Evolutionary conservation across 371 early-diverging fungal species (phyloP).

Genomic region (Mucor piriformis): DNA sequence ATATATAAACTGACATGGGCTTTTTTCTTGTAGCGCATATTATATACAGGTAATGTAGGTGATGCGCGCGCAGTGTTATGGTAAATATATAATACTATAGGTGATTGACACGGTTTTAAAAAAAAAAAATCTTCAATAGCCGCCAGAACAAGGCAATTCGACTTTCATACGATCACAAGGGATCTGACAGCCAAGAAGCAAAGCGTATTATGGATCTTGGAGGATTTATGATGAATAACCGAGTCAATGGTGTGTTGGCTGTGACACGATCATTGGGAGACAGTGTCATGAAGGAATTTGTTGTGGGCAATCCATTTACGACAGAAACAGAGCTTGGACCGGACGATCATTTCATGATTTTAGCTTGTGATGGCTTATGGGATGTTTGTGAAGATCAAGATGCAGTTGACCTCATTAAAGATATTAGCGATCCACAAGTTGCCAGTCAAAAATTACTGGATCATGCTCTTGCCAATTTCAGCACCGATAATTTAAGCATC

Average conservation of each 20-base stretch:
- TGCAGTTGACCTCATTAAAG: conserved; percentile 87
- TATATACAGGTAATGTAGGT: conserved; percentile 95
- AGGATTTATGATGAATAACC: conserved; percentile 95
- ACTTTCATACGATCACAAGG: conserved; percentile 97
- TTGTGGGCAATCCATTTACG: conserved; percentile 94
- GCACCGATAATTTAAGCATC: conserved; percentile 92
- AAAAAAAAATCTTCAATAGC: conserved; percentile 35
- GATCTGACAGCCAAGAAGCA: conserved; percentile 86
- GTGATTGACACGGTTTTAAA: not conserved
- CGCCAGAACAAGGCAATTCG: conserved; percentile 85
- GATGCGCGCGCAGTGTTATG: conserved; percentile 94
- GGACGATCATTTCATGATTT: conserved; percentile 81
- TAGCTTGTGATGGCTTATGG: conserved; percentile 99
- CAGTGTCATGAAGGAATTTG: conserved; percentile 92
- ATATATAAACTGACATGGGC: too few species aligned
- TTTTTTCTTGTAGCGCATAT: conserved; percentile 65
- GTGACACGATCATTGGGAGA: conserved; percentile 98
- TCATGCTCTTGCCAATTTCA: conserved; percentile 88
- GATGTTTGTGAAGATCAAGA: conserved; percentile 97
- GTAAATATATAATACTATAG: conserved; percentile 38
- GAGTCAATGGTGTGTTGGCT: conserved; percentile 98
- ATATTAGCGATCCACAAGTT: conserved; percentile 73
- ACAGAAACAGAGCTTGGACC: conserved; percentile 80
- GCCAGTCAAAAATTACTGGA: conserved; percentile 85
- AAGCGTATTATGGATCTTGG: conserved; percentile 90